Evolutionary conservation across 1,284 basidiomycete species (phyloP).

Genomic region (Jaminaea rosea): DNA sequence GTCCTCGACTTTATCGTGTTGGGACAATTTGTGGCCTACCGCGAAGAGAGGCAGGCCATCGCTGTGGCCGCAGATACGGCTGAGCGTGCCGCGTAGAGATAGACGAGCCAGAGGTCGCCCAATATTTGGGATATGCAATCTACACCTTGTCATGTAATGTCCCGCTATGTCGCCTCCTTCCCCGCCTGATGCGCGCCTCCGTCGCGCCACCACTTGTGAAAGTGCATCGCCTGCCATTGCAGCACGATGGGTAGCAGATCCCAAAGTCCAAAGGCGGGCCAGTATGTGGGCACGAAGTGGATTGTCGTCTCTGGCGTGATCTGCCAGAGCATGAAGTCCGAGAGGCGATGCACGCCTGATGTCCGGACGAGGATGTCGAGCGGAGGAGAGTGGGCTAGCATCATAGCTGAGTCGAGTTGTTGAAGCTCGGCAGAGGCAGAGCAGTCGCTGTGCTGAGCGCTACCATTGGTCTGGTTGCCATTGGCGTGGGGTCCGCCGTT

Average conservation of each 20-base stretch:
- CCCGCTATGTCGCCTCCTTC: too few relatives aligned
- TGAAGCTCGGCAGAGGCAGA: constrained; percentile 5
- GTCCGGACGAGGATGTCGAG: constrained; percentile 87
- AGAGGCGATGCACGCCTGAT: constrained; percentile 78
- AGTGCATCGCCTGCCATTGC: constrained; percentile 59
- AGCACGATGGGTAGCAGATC: constrained; percentile 78
- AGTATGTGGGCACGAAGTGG: constrained; percentile 82
- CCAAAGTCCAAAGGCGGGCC: constrained; percentile 85
- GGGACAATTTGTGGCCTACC: constrained; percentile 49
- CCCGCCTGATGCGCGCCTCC: too few relatives aligned
- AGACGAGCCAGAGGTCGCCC: too few relatives aligned
- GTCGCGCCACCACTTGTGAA: constrained; percentile 2
- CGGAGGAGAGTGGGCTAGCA: constrained; percentile 61
- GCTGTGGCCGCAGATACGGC: not conserved
- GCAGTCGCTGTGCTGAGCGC: not conserved
- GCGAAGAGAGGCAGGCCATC: constrained; percentile 3
- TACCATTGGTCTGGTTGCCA: not conserved
- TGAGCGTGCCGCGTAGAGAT: not conserved
- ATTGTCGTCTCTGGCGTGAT: constrained; percentile 72
- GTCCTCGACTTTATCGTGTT: constrained; percentile 53
- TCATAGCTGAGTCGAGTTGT: constrained; percentile 22
- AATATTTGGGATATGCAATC: too few relatives aligned
- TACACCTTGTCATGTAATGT: too few relatives aligned
- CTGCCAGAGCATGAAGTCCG: constrained; percentile 91
- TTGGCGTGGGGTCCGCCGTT: constrained; percentile 1